phyloP scores from a whole-genome alignment of 371 early-diverging fungal species.

The Actinomortierella wolfii region DNA sequence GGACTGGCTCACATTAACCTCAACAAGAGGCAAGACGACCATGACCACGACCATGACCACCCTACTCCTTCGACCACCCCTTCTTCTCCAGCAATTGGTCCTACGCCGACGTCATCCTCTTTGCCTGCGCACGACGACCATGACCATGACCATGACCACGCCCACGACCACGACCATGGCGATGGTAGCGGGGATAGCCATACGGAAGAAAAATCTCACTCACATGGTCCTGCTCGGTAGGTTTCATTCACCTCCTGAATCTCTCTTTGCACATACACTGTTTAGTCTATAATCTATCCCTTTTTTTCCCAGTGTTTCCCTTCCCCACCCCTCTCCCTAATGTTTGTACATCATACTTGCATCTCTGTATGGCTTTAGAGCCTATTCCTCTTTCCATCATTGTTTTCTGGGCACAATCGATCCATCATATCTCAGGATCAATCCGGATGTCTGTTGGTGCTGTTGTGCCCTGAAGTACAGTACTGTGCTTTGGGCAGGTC shows the following conservation, averaged over 20 bases:
- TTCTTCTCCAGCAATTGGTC: background rate
- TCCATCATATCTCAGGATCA: too few species aligned
- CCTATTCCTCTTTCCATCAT: too few species aligned
- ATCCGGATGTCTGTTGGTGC: too few species aligned
- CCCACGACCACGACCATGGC: conserved; percentile 21
- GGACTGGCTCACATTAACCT: too few species aligned
- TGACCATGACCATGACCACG: conserved; percentile 35
- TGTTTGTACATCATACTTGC: too few species aligned
- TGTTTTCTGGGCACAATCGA: too few species aligned
- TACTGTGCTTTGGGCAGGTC: too few species aligned
- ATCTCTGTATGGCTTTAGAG: too few species aligned
- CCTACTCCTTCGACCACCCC: conserved; percentile 10
- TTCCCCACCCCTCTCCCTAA: background rate
- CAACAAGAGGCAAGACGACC: conserved; percentile 9
- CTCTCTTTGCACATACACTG: background rate
- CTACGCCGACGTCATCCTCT: background rate
- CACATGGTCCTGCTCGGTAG: conserved; percentile 42
- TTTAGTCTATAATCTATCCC: background rate
- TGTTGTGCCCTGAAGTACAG: too few species aligned
- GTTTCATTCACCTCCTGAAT: background rate
- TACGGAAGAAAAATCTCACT: too few species aligned
- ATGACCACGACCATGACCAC: conserved; percentile 27
- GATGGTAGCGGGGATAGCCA: conserved; percentile 5
- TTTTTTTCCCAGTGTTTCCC: background rate
- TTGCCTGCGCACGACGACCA: conserved; percentile 16